Conservation (phyloP, 202 grass and related monocot genomes). For the Miscanthus sacchariflorus region DNA sequence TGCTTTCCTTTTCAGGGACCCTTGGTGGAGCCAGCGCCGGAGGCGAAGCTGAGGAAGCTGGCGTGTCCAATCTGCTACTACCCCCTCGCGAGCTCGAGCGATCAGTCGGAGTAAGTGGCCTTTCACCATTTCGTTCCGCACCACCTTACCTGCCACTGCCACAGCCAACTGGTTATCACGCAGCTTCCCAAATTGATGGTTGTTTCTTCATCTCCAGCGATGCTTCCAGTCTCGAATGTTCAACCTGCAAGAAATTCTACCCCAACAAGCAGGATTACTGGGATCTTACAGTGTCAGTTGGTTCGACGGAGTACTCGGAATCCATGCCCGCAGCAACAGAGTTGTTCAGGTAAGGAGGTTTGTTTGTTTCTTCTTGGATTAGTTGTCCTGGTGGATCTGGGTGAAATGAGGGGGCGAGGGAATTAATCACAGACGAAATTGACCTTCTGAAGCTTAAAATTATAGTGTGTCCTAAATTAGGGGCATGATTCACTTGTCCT, state of each 20-base stretch:
- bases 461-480: not conserved
- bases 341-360: conserved; percentile 70
- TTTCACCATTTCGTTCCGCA: not conserved
- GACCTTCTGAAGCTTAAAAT: not conserved
- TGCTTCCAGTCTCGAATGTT: conserved; percentile 53
- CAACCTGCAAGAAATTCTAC: conserved; percentile 76
- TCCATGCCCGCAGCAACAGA: conserved; percentile 72
- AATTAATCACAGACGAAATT: not conserved
- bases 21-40: conserved; percentile 5
- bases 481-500: not conserved
- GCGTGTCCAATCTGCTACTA: conserved; percentile 90
- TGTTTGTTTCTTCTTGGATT: conserved; percentile 36
- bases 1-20: conserved; percentile 30
- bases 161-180: not conserved
- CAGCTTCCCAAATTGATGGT: conserved; percentile 11
- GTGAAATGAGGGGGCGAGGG: not conserved
- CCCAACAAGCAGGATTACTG: conserved; percentile 68
- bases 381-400: not conserved
- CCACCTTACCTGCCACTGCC: not conserved
- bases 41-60: conserved; percentile 60
- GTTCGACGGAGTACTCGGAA: conserved; percentile 70
- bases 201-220: conserved; percentile 13
- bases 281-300: conserved; percentile 76
- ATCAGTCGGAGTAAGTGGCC: conserved; percentile 55
- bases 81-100: conserved; percentile 50